Evolutionary conservation across 768 basidiomycete genomes (phyloP).

Genomic region (Cystofilobasidium capitatum): DNA sequence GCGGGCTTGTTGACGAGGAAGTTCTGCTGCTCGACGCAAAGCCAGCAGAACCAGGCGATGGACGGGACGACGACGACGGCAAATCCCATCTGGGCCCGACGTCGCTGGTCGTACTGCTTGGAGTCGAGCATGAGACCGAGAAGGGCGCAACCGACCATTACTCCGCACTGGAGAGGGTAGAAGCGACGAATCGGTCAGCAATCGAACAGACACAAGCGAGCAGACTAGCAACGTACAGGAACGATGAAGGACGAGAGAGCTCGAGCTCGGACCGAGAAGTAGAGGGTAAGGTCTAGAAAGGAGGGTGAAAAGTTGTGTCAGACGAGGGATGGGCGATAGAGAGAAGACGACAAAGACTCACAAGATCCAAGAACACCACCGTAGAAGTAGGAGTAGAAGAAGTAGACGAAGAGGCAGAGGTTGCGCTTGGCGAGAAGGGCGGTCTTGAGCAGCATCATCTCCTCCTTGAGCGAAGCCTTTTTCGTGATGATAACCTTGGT

Average conservation of each 20-base stretch:
- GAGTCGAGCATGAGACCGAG: constrained; percentile 2
- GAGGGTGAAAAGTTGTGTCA: neutral
- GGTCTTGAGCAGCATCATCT: neutral
- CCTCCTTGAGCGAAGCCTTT: neutral
- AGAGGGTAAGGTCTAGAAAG: neutral
- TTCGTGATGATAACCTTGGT: neutral
- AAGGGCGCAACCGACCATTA: neutral
- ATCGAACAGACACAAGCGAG: neutral
- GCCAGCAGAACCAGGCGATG: neutral
- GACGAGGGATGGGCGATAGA: too few relatives aligned
- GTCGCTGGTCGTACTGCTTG: neutral
- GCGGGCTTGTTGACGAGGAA: neutral
- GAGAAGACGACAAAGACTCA: neutral
- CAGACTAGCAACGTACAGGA: neutral
- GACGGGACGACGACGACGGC: neutral
- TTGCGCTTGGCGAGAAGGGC: neutral
- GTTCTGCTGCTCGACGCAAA: neutral
- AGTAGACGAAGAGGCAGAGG: neutral
- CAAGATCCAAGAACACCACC: neutral
- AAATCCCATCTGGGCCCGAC: neutral
- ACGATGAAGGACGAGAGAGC: constrained; percentile 8
- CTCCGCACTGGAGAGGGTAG: neutral
- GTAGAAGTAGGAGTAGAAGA: neutral
- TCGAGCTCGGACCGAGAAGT: constrained; percentile 3
- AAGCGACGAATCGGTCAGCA: neutral